Percentiles rank a stretch among this genome's conserved stretches.
Conservation (phyloP, 2,329 filamentous ascomycete genomes). For the Epichloe festucae region DNA sequence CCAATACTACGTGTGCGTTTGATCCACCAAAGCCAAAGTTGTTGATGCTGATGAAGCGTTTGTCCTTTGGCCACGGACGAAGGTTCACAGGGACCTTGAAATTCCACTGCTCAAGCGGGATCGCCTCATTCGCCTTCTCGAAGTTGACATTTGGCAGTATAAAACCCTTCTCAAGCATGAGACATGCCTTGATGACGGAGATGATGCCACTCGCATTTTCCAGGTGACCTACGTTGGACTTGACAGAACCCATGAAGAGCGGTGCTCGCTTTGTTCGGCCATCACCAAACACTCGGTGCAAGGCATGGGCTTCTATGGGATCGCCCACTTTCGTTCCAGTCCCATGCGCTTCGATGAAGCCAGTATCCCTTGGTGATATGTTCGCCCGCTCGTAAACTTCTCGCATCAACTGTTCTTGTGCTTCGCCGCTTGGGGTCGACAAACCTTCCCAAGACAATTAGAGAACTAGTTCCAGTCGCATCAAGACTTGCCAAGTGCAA, state of each 20-base stretch:
- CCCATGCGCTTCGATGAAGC: conserved; percentile 37
- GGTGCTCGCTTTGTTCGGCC: conserved; percentile 25
- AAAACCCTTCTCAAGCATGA: conserved; percentile 37
- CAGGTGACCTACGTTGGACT: conserved; percentile 38
- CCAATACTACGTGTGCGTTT: conserved; percentile 30
- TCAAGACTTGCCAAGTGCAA: background rate
- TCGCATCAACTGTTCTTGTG: conserved; percentile 30
- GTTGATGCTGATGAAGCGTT: conserved; percentile 37
- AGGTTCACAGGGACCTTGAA: conserved; percentile 33
- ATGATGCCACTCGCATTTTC: conserved; percentile 37
- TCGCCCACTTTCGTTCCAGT: conserved; percentile 44
- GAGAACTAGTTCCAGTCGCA: background rate
- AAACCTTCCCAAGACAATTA: conserved; percentile 31
- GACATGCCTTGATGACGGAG: conserved; percentile 35
- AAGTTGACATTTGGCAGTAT: conserved; percentile 38
- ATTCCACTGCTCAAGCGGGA: conserved; percentile 35
- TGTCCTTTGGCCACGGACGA: conserved; percentile 32
- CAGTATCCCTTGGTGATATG: conserved; percentile 16
- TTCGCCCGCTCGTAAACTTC: conserved; percentile 20
- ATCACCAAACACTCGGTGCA: conserved; percentile 28
- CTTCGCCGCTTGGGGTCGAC: conserved; percentile 38
- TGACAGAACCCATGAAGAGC: conserved; percentile 34
- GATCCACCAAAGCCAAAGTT: conserved; percentile 34
- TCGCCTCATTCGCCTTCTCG: conserved; percentile 34
- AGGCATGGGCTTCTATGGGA: conserved; percentile 36